Evolutionary conservation across 441 rosid species (phyloP).

Genomic region (Erodium trifolium): DNA sequence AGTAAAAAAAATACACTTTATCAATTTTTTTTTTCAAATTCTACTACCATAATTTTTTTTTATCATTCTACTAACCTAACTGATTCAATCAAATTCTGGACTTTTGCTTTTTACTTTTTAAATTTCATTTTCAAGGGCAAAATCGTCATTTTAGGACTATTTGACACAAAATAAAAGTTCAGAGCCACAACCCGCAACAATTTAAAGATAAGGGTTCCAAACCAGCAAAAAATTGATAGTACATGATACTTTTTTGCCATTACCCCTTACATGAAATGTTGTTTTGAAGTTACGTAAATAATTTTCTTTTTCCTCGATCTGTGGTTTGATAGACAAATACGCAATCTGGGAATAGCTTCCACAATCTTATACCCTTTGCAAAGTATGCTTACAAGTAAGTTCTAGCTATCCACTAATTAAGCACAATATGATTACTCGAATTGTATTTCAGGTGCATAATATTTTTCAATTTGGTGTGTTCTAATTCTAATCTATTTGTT

Average conservation of each 20-base stretch:
- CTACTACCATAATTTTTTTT: too few relatives aligned
- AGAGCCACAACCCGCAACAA: too few relatives aligned
- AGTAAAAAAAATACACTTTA: too few relatives aligned
- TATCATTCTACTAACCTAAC: too few relatives aligned
- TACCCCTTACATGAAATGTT: neutral
- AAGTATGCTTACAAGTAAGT: conserved; percentile 76
- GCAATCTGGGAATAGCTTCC: conserved; percentile 82
- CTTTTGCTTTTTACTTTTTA: too few relatives aligned
- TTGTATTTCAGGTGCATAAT: conserved; percentile 5
- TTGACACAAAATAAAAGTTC: too few relatives aligned
- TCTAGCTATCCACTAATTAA: conserved; percentile 13
- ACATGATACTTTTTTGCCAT: neutral
- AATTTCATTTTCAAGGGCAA: neutral
- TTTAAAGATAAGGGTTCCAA: too few relatives aligned
- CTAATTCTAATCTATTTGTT: neutral
- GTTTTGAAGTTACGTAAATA: neutral
- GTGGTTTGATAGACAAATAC: conserved; percentile 36
- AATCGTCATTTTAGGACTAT: neutral
- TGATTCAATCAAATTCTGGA: too few relatives aligned
- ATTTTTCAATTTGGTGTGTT: conserved; percentile 4
- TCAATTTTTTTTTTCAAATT: too few relatives aligned
- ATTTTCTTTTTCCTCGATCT: neutral
- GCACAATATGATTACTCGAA: conserved; percentile 10
- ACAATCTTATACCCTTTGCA: conserved; percentile 76
- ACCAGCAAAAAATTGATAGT: too few relatives aligned